Base-by-base conservation (phyloP, 2,329 filamentous ascomycete species). In the Fusarium sp. region DNA sequence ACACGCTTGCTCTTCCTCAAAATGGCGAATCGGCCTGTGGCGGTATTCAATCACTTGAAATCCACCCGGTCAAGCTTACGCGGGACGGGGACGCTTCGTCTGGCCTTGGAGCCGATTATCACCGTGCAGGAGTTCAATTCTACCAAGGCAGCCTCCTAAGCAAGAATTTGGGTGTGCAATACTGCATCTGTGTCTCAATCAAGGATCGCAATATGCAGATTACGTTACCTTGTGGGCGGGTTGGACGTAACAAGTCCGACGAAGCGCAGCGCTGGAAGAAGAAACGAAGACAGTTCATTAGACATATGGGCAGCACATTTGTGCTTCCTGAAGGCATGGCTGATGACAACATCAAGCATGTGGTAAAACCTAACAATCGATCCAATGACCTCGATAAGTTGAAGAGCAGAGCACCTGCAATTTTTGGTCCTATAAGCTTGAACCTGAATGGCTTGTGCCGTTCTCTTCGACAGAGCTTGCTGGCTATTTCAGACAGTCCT, bases 81-180 rank as follows among this genome's bases (percentile, higher is more conserved):
- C 60, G 60, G 23, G 46, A 65, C 9, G 52, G 54, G 11, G 45
- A 62, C 14, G 45, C 60, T 11, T 44, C 71, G 1, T 45, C 61
- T 19, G 78, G 78, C 2, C 63, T 73, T 4, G 81, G 81, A 19
- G 72, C 72, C 23, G 60, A 73, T 18, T 83, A 85, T 56, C 63
- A 77, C 15, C 70, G 79, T 7, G 69, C 80, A 29, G 78, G 78
- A 7, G 75, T 84, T 5, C 79, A 80, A 25, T 87, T 88, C 70
- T 87, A 84, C 59, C 86, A 89, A 66, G 69, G 87, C 19, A 83
- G 81, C 58, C 78, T 81, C 16, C 71, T 89, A 5, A 81, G 78
- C 10, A 78, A 80, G 29, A 80, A 87, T 63, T 78, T 87, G 42
- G 81, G 82, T 42, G 67, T 89, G 21, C 78, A 79, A 39, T 85